A percentile compares a stretch with the other conserved stretches of the same genome.
Evolutionary conservation across 768 basidiomycete genomes (phyloP).

Genomic region (Lentinula detonsa): DNA sequence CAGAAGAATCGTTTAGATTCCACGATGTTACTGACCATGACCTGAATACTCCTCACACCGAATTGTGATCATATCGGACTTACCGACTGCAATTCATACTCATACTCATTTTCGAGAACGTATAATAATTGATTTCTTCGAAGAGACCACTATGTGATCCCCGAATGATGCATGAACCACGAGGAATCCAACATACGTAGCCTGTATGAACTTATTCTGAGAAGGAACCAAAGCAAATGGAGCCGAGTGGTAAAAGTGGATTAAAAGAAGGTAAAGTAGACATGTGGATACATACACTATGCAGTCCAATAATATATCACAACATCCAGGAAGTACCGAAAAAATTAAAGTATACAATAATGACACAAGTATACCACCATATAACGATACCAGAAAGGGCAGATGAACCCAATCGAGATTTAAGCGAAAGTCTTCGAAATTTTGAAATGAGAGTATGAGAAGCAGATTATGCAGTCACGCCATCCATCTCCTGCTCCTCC

Average conservation of each 20-base stretch:
- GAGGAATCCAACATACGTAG: too few relatives aligned
- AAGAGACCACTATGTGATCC: too few relatives aligned
- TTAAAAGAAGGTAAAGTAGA: background rate
- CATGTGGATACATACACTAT: background rate
- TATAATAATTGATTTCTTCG: too few relatives aligned
- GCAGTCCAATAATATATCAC: background rate
- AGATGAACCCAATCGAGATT: background rate
- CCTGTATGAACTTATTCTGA: background rate
- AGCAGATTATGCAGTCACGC: background rate
- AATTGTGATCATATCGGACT: too few relatives aligned
- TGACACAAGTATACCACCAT: background rate
- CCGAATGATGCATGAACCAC: too few relatives aligned
- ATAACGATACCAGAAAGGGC: background rate
- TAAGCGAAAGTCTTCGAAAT: background rate
- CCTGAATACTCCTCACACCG: background rate
- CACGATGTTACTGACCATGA: background rate
- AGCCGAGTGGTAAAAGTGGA: background rate
- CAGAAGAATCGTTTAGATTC: background rate
- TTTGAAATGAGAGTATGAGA: background rate
- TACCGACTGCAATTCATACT: too few relatives aligned
- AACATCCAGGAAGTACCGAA: background rate
- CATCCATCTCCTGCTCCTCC: constrained; percentile 36
- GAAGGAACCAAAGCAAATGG: background rate
- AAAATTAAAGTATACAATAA: background rate
- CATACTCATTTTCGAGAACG: too few relatives aligned